Evolutionary conservation across 1,139 yeast genomes (phyloP).

Genomic region (Yamadazyma taylorii): DNA sequence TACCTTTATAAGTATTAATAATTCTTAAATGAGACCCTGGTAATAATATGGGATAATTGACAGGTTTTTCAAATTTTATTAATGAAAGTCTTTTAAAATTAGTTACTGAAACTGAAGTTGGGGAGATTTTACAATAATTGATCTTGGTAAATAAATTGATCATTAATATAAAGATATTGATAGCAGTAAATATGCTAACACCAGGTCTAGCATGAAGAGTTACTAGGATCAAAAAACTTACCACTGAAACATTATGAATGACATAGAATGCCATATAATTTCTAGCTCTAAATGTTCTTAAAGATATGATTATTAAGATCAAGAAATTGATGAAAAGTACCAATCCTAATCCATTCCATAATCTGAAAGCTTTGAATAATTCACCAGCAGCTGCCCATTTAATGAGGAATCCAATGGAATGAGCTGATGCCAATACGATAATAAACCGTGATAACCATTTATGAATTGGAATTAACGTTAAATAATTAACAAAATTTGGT

Average conservation of each 20-base stretch:
- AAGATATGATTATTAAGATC: conserved; percentile 52
- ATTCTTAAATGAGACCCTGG: conserved; percentile 43
- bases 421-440: conserved; percentile 51
- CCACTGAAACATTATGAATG: conserved; percentile 33
- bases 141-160: conserved; percentile 24
- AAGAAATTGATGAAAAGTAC: conserved; percentile 45
- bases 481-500: conserved; percentile 51
- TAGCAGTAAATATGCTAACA: conserved; percentile 24
- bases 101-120: conserved; percentile 6
- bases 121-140: conserved; percentile 8
- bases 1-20: conserved; percentile 17
- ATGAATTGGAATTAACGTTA: conserved; percentile 60
- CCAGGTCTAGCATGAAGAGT: conserved; percentile 47
- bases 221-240: conserved; percentile 31
- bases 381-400: conserved; percentile 45
- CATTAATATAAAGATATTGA: conserved; percentile 22
- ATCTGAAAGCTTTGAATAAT: conserved; percentile 39
- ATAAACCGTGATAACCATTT: conserved; percentile 79
- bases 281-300: conserved; percentile 32
- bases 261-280: conserved; percentile 35
- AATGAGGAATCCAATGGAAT: conserved; percentile 54
- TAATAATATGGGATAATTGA: conserved; percentile 25
- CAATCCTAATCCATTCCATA: conserved; percentile 64
- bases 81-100: conserved; percentile 25
- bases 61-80: conserved; percentile 26